A percentile compares a stretch with the other conserved stretches of the same genome.
These are phyloP conservation scores for Rutstroemia sp. DNA, from an alignment of 2,329 filamentous ascomycete genomes.

Conservation along the genomic window DNA sequence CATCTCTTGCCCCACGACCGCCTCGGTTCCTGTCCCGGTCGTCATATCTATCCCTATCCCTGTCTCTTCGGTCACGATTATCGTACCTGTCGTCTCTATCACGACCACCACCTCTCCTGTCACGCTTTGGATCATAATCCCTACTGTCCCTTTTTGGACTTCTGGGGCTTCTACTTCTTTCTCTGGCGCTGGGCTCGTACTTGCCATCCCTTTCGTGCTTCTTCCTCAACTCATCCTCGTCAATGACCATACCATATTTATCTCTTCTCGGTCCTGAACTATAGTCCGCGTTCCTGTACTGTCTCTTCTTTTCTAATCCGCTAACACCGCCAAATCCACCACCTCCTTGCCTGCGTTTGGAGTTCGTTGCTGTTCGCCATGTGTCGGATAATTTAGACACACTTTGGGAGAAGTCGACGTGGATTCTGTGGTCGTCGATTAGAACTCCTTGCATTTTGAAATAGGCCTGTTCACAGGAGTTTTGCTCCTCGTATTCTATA, in stretches of 20 bases:
- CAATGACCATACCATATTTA: constrained; percentile 75
- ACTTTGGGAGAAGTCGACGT: constrained; percentile 97
- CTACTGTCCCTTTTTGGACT: constrained; percentile 19
- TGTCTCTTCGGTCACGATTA: constrained; percentile 16
- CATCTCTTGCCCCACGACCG: neutral
- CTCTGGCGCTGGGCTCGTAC: constrained; percentile 21
- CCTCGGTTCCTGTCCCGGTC: constrained; percentile 11
- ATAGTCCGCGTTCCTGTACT: constrained; percentile 59
- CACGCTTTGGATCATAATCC: constrained; percentile 13
- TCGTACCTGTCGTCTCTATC: constrained; percentile 18
- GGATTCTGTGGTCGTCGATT: constrained; percentile 94
- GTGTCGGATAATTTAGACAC: constrained; percentile 80
- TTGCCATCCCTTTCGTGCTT: constrained; percentile 37
- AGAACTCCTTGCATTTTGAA: constrained; percentile 98
- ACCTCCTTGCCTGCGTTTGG: constrained; percentile 56
- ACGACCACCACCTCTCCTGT: constrained; percentile 16
- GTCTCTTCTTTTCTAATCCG: constrained; percentile 80
- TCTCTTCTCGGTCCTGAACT: constrained; percentile 33
- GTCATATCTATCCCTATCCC: constrained; percentile 17
- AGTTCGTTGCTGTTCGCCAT: constrained; percentile 81
- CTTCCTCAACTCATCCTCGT: constrained; percentile 58
- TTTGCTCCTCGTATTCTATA: constrained; percentile 90
- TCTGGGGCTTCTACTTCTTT: constrained; percentile 29
- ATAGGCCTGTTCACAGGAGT: constrained; percentile 88
- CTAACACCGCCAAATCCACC: constrained; percentile 90